Base-by-base conservation (phyloP, 441 rosid species). In the Erodium trifolium region DNA sequence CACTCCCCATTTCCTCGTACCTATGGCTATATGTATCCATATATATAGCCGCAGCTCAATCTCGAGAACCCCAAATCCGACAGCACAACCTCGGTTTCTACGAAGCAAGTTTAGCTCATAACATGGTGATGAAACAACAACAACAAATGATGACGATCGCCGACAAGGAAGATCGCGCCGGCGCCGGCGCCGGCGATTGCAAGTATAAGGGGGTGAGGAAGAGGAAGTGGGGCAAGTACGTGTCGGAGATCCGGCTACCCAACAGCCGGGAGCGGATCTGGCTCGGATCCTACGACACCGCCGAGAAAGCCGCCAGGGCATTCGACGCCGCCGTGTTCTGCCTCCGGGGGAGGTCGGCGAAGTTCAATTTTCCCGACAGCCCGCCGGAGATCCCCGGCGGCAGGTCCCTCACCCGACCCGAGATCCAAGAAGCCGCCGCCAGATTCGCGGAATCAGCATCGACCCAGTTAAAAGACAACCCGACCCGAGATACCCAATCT, bases 141-240 rank as follows among this genome's bases (percentile, higher is more conserved):
- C 27, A 23, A n/a, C 18, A 55, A 55, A 5, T 1, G 3, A 34
- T 34, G 37, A 34, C 37, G 37, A 5, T 6, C 8, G 16, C 8
- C 3, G 3, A 6, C 5, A 5, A 16, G 27, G 29, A 16, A 16
- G 4, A 16, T 2, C 7, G 2, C 63, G 5, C 63, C 63, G 29
- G 10, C 62, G 62, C 19, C 62, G 62, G 19, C 63, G 63, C 11
- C 29, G 63, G 35, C 14, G 69, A 71, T 18, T 78, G 85, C 0
- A 87, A 86, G 79, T 92, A 86, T 82, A 90, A 77, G 16, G 98
- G 98, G 2, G 96, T 92, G 11, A 39, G 96, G 31, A 88, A 87
- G 89, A 70, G 98, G 71, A 90, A 88, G 72, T 90, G 98, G 98
- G 96, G 98, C 0, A 92, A 87, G 66, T 92, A 91, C 92, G 98